phyloP scores from a whole-genome alignment of 306 rosid genomes.

The Begonia loranthoides region DNA sequence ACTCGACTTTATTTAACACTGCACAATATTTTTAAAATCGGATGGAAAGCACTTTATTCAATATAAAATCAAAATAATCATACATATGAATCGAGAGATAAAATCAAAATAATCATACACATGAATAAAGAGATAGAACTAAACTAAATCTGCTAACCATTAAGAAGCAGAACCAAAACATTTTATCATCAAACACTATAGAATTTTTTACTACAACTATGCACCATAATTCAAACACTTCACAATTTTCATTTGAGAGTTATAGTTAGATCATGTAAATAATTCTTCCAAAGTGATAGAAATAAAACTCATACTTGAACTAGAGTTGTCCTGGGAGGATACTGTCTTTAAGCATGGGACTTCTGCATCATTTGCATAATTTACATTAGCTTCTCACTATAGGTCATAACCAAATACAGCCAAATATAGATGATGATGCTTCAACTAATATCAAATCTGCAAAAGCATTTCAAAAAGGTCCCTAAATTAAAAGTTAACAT shows the following conservation, averaged over 20 bases:
- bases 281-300: conserved; percentile 1
- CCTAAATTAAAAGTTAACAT: no score
- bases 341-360: conserved; percentile 35
- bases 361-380: conserved; percentile 33
- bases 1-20: no score
- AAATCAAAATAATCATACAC: no score
- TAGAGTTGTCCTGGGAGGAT: conserved; percentile 11
- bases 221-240: neutral
- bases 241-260: conserved; percentile 6
- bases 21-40: no score
- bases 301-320: conserved; percentile 23
- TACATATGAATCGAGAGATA: no score
- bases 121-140: no score
- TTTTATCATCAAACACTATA: no score
- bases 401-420: neutral
- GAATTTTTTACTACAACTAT: no score
- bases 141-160: no score
- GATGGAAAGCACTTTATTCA: no score
- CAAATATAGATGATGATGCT: neutral
- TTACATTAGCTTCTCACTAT: neutral
- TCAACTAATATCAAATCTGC: neutral
- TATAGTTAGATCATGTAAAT: conserved; percentile 5
- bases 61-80: no score
- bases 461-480: neutral
- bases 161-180: no score